Base-by-base conservation (phyloP, 2,329 filamentous ascomycete species). In the Cladosporium sp. region DNA sequence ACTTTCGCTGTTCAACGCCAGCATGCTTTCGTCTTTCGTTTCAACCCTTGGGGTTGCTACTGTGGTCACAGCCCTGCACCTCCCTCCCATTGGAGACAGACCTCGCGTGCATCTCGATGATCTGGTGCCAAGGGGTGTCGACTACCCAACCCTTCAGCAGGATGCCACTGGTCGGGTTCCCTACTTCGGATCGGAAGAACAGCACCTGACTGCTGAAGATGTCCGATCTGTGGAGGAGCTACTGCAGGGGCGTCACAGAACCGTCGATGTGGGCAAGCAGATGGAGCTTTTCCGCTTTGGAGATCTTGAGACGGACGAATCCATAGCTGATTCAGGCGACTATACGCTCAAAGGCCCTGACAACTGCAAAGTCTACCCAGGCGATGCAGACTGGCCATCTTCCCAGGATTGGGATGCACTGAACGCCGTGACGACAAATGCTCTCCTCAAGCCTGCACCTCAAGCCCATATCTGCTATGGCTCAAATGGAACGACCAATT, bases 401-500 rank as follows among this genome's bases (percentile, higher is more conserved):
- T 15, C 19, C n/a, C 11, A 22, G 8, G 43, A 51, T 8, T 56
- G 54, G 54, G 38, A 22, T 32, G 47, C 52, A 13, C 38, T 56
- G n/a, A 46, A 54, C 15, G 12, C 19, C 15, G 40, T 35, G 16
- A 51, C 53, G 12, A 38, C 30, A 12, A 50, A 50, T 27, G 51
- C 48, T 15, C 38, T 56, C 16, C 29, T 56, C 27, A 42, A 42
- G 29, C 49, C 43, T 5, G 16, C 30, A 11, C 54, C 52, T 15
- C 49, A 49, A 36, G 54, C 54, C 20, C 46, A 47, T 12, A 20
- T 43, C 18, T 56, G 54, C 53, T 56, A 55, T 35, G 30, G 33
- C 18, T 15, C 13, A 3, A 16, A 7, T n/a, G 15, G 12, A 16
- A n/a, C 32, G 13, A n/a, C 6, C 4, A 47, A 51, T 41, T 25